Evolutionary conservation across 2,329 filamentous ascomycete genomes (phyloP).

Genomic region (Hypoxylon sp.): DNA sequence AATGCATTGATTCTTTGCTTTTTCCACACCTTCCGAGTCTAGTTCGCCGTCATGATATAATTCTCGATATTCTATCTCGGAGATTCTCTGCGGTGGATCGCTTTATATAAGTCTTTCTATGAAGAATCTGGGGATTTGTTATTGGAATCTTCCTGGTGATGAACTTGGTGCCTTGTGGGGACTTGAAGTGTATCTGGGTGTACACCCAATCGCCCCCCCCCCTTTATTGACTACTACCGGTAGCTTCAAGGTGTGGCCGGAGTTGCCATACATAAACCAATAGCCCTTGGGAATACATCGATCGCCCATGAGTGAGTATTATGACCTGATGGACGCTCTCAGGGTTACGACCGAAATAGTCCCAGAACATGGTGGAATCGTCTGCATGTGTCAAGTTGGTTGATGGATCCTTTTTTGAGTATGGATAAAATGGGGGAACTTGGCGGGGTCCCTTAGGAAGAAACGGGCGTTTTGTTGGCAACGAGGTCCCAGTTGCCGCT

Average conservation of each 20-base stretch:
- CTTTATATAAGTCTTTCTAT: constrained; percentile 70
- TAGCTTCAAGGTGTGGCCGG: constrained; percentile 72
- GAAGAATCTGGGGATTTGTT: constrained; percentile 62
- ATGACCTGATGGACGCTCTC: constrained; percentile 71
- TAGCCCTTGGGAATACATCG: constrained; percentile 70
- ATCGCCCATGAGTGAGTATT: constrained; percentile 72
- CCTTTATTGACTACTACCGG: constrained; percentile 66
- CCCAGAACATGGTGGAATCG: constrained; percentile 57
- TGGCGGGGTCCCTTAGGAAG: constrained; percentile 76
- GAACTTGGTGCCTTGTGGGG: constrained; percentile 68
- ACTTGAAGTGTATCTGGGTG: constrained; percentile 69
- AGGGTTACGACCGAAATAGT: constrained; percentile 63
- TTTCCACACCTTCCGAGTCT: constrained; percentile 66
- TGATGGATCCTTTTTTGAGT: constrained; percentile 77
- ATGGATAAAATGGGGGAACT: constrained; percentile 79
- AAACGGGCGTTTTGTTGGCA: constrained; percentile 81
- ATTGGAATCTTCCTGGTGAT: constrained; percentile 64
- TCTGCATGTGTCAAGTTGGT: constrained; percentile 72
- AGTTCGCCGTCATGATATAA: constrained; percentile 68
- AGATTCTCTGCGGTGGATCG: constrained; percentile 66
- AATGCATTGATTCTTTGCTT: constrained; percentile 60
- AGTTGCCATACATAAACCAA: constrained; percentile 73
- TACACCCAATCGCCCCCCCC: constrained; percentile 73
- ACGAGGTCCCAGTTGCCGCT: constrained; percentile 80
- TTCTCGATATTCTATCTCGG: constrained; percentile 71